Base-by-base conservation (phyloP, 106 monocot species). In the Xerophyta viscosa region DNA sequence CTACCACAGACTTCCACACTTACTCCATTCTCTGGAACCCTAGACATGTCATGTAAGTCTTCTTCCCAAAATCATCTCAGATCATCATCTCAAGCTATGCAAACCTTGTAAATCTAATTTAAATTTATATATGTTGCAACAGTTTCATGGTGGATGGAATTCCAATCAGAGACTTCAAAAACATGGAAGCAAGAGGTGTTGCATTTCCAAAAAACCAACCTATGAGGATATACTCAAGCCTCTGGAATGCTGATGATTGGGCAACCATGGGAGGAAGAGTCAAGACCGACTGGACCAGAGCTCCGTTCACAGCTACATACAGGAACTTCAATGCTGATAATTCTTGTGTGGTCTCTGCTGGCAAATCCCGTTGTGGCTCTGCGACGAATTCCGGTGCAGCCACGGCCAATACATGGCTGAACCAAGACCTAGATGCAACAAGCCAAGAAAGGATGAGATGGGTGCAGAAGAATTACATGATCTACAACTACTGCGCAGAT, bases 401-500 rank as follows among this genome's bases (percentile, higher is more conserved):
- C 26, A 20, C 23, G 3, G 50, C 51, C 9, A 42, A 39, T 37
- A 20, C 54, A 19, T 77, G 72, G 71, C 59, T 79, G 57, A 27
- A 14, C 20, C 62, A 73, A 47, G 58, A 73, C 28, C 3, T 70
- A 37, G 65, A 74, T 24, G 13, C 47, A 13, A 22, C 22, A 4
- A 29, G 42, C 11, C 44, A 44, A 56, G 25, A 29, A 15, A 66
- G 17, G 41, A 41, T 74, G 51, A 51, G 3, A 24, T 48, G 22
- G 50, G 63, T 69, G 41, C 80, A 70, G 27, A 60, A 50, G 37
- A 69, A 69, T 6, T 68, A 73, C 59, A 73, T 73, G 79, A 43
- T 79, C 28, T 79, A 79, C 12, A 46, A 73, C 27, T 79, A 73
- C 30, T 79, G 79, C 46, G 36, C 19, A 8, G 79, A 79, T 37